Evolutionary conservation across 2,329 filamentous ascomycete genomes (phyloP).

Genomic region (Mycosphaerella arachidis): DNA sequence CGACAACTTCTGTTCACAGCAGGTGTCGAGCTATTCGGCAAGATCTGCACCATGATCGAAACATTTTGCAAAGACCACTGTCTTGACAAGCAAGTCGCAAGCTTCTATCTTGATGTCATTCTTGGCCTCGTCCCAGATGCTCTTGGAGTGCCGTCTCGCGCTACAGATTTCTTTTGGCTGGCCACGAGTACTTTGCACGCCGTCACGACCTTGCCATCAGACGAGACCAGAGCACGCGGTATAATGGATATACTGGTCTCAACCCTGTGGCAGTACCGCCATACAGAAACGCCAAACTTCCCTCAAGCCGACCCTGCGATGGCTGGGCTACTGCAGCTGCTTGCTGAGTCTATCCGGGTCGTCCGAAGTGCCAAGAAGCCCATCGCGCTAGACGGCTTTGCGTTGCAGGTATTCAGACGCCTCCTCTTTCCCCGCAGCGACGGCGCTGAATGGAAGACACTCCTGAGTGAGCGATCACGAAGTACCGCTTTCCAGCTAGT

Average conservation of each 20-base stretch:
- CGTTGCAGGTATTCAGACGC: slow-evolving; percentile 20
- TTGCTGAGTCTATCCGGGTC: slow-evolving; percentile 32
- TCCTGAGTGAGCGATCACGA: slow-evolving; percentile 20
- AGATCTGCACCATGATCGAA: slow-evolving; percentile 17
- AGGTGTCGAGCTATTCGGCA: slow-evolving; percentile 12
- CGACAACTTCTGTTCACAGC: slow-evolving; percentile 21
- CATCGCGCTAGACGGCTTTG: slow-evolving; percentile 21
- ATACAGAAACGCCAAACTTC: slow-evolving; percentile 23
- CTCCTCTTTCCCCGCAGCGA: slow-evolving; percentile 26
- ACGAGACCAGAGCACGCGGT: slow-evolving; percentile 21
- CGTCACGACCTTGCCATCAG: slow-evolving; percentile 9
- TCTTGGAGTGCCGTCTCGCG: slow-evolving; percentile 6
- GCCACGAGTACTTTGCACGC: slow-evolving; percentile 14
- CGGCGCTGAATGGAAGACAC: slow-evolving; percentile 2
- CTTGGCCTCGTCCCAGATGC: slow-evolving; percentile 21
- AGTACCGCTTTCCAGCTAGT: slow-evolving; percentile 23
- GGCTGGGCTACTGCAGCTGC: slow-evolving; percentile 36
- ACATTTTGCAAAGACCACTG: slow-evolving; percentile 22
- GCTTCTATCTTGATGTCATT: slow-evolving; percentile 23
- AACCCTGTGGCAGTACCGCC: slow-evolving; percentile 20
- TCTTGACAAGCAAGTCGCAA: slow-evolving; percentile 11
- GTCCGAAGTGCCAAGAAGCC: slow-evolving; percentile 31
- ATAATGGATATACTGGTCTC: slow-evolving; percentile 17
- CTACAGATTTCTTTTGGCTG: slow-evolving; percentile 22
- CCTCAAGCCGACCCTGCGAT: slow-evolving; percentile 23